Evolutionary conservation across 352 stramenopile genomes (phyloP).

Genomic region (Phytophthora sp.): DNA sequence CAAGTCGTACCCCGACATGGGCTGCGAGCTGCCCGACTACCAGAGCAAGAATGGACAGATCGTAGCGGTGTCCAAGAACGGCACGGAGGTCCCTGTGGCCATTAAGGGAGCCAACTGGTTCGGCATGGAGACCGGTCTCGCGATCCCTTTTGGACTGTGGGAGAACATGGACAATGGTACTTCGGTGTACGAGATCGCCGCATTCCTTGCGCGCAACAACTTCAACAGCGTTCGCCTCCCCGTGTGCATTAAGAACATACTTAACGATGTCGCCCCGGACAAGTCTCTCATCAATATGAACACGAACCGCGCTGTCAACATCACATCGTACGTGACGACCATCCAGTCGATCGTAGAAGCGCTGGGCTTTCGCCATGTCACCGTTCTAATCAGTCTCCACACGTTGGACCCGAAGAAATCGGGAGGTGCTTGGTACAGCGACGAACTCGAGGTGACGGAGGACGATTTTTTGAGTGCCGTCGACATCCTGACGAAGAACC

Average conservation of each 20-base stretch:
- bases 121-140: slow-evolving; percentile 69
- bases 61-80: slow-evolving; percentile 51
- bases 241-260: slow-evolving; percentile 64
- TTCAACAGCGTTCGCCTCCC: slow-evolving; percentile 71
- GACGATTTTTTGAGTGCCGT: slow-evolving; percentile 59
- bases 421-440: slow-evolving; percentile 68
- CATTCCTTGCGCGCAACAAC: slow-evolving; percentile 70
- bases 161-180: slow-evolving; percentile 74
- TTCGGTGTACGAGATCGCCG: slow-evolving; percentile 63
- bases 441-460: slow-evolving; percentile 50
- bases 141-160: slow-evolving; percentile 72
- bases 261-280: slow-evolving; percentile 49
- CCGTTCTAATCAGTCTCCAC: slow-evolving; percentile 73
- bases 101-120: slow-evolving; percentile 83
- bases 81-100: slow-evolving; percentile 54
- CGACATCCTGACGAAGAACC: slow-evolving; percentile 59
- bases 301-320: slow-evolving; percentile 69
- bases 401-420: slow-evolving; percentile 53
- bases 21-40: slow-evolving; percentile 65
- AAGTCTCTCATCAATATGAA: slow-evolving; percentile 66
- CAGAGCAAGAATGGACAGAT: slow-evolving; percentile 64
- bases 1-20: slow-evolving; percentile 52
- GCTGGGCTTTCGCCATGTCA: slow-evolving; percentile 63
- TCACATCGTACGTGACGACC: slow-evolving; percentile 64
- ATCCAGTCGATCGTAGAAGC: slow-evolving; percentile 61